Base-by-base conservation (phyloP, 2,329 filamentous ascomycete genomes). In the Stachybotrys echinatus region DNA sequence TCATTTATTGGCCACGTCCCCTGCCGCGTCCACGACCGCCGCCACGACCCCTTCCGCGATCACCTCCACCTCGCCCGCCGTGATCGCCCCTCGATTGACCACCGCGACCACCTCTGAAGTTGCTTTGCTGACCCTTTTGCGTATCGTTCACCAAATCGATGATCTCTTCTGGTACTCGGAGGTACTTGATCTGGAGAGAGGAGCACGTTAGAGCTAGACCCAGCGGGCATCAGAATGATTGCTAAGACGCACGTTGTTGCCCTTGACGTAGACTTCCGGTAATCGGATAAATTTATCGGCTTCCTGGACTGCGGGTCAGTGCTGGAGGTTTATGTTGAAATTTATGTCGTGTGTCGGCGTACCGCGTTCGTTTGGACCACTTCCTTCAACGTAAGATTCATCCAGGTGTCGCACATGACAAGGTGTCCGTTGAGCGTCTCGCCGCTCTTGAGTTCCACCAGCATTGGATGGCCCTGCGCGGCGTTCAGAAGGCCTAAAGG, bases 381-480 rank as follows among this genome's bases (percentile, higher is more conserved):
- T 70, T 97, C 94, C 71, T 94, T 95, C 58, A 99, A 74, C 2
- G 92, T 97, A 60, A 99, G 76, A 74, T 99, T 99, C 94, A 99
- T 99, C 91, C 94, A 99, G 45, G 92, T 99, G 70, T 99, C 94
- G 83, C 92, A 99, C 70, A 87, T 90, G 69, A 96, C 88, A 52
- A 99, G 78, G 65, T 96, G 91, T 55, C 94, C 94, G 73, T 97
- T 99, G 53, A 99, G 81, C 0, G 94, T 97, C 73, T 99, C 92
- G 74, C 92, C 92, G 65, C 92, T 95, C 79, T 96, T 96, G 58
- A 96, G 87, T 76, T 96, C 92, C 58, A 96, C 92, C 50, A 96
- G 86, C 88, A 96, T 97, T 4, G 94, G 92, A 68, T 96, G 90
- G 79, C 94, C 94, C 77, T 96, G 92, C 58, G 94, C 92, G 62